A percentile compares a stretch with the other conserved stretches of the same genome.
Conservation (phyloP, 2,329 filamentous ascomycete species). For the Byssochlamys sp. region DNA sequence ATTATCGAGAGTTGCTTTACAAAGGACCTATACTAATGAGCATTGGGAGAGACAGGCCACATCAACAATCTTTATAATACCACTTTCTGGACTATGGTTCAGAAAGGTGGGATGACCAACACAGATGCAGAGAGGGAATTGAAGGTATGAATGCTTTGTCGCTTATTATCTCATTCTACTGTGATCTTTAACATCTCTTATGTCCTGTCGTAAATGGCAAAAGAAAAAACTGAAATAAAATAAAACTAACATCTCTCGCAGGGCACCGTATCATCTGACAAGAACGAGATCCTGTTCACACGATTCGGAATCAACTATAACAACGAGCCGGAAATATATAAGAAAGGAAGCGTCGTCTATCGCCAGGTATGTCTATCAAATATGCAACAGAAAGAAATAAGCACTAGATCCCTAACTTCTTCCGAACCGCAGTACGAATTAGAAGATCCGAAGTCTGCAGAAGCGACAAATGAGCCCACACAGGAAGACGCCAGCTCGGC, state of each 20-base stretch:
- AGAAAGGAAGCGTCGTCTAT: slow-evolving; percentile 85
- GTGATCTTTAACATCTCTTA: too few species aligned
- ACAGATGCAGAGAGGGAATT: slow-evolving; percentile 73
- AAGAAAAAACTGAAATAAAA: slow-evolving; percentile 2
- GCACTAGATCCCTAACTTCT: background rate
- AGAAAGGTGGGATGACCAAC: slow-evolving; percentile 62
- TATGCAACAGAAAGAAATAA: background rate
- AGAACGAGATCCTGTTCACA: slow-evolving; percentile 90
- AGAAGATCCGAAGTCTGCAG: slow-evolving; percentile 45
- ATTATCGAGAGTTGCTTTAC: background rate
- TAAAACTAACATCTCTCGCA: slow-evolving; percentile 25
- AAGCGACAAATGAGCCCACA: slow-evolving; percentile 38
- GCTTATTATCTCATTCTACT: background rate
- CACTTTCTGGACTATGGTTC: slow-evolving; percentile 83
- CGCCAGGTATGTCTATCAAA: slow-evolving; percentile 50
- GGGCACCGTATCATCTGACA: slow-evolving; percentile 77
- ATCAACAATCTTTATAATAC: slow-evolving; percentile 99
- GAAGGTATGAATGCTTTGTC: slow-evolving; percentile 44
- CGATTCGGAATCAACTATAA: slow-evolving; percentile 94
- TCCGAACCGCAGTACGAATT: slow-evolving; percentile 52
- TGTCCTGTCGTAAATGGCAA: background rate
- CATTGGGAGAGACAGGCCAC: slow-evolving; percentile 51
- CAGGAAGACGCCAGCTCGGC: slow-evolving; percentile 30
- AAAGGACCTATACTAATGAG: slow-evolving; percentile 3
- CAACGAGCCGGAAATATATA: slow-evolving; percentile 83